Evolutionary conservation across 208 protist genomes (phyloP), one percentile per base, ranked within the genome.

Genomic region (Vickermania ingenoplastis): DNA sequence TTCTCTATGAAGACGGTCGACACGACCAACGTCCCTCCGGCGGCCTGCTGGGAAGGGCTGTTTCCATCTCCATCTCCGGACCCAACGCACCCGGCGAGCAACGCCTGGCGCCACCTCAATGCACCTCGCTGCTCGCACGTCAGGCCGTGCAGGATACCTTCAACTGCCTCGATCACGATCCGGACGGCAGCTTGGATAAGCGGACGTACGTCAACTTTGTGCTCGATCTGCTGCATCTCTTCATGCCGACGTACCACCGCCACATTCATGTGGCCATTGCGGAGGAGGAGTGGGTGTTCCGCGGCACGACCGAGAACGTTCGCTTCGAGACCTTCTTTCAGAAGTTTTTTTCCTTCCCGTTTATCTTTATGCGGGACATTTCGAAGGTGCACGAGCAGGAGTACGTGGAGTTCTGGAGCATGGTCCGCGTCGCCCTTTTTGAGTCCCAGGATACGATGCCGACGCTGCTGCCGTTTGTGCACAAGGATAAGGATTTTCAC

Each of bases 221-320:
- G 22, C 67, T 84, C 41, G 70, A 82, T 55, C 63, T 94, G 31
- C 67, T 94, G 4, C 58, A 91, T 45, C 57, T 94, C 5, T 94
- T 94, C 68, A 89, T 94, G 41, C 87, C 87, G 1, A 83, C 75
- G 0, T 65, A 77, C 54, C 68, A 79, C 7, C 31, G 56, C 1
- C 65, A 68, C 7, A 52, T 64, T 17, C 81, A 82, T 75, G 55
- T 88, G 48, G 77, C 69, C 4, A 79, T 94, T 41, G 87, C 87
- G 2, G 82, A 89, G 57, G n/a, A n/a, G 57, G 83, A 91, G 63
- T 94, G 87, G 84, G 56, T 75, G 2, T 94, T 81, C 65, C 81
- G 87, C 28, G 87, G 87, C 41, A 86, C 78, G 13, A 85, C 73
- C n/a, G 80, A 90, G 24, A 63, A 85, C 61, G 60, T 90, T 14